Percentiles rank a stretch among this genome's conserved stretches.
These are phyloP conservation scores for Trichosporon sp. DNA, from an alignment of 1,284 basidiomycete species.

Conservation along the genomic window DNA sequence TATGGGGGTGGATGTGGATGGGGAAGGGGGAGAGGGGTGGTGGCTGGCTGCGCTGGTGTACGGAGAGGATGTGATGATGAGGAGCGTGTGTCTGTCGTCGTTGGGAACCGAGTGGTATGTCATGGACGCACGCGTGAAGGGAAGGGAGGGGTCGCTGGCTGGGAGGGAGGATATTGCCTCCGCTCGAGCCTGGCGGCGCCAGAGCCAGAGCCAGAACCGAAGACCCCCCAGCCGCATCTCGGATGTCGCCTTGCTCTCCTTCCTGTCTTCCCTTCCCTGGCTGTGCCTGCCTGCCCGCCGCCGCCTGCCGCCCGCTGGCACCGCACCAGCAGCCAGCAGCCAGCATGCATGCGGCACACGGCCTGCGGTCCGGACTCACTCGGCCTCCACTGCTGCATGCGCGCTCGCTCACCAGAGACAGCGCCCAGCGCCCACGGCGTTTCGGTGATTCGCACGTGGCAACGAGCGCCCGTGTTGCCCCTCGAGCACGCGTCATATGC, in stretches of 20 bases:
- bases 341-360: too few species aligned
- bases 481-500: neutral
- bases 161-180: neutral
- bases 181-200: neutral
- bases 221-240: neutral
- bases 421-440: neutral
- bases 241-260: neutral
- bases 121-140: constrained; percentile 3
- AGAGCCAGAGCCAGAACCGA: too few species aligned
- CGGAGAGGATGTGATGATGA: constrained; percentile 4
- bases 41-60: constrained; percentile 4
- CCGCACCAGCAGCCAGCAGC: too few species aligned
- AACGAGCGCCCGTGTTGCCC: neutral
- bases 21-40: neutral
- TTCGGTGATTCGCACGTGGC: neutral
- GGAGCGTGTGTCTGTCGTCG: neutral
- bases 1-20: neutral
- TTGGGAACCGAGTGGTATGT: constrained; percentile 3
- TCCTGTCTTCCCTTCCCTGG: neutral
- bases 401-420: neutral
- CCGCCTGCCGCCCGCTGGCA: neutral
- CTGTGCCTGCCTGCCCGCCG: neutral
- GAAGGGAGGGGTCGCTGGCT: neutral
- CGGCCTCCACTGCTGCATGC: neutral
- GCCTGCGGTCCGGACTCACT: neutral